Percentiles rank a stretch among this genome's conserved stretches.
phyloP scores from a whole-genome alignment of 805 yeast species.

The Starmerella tilneyi region DNA sequence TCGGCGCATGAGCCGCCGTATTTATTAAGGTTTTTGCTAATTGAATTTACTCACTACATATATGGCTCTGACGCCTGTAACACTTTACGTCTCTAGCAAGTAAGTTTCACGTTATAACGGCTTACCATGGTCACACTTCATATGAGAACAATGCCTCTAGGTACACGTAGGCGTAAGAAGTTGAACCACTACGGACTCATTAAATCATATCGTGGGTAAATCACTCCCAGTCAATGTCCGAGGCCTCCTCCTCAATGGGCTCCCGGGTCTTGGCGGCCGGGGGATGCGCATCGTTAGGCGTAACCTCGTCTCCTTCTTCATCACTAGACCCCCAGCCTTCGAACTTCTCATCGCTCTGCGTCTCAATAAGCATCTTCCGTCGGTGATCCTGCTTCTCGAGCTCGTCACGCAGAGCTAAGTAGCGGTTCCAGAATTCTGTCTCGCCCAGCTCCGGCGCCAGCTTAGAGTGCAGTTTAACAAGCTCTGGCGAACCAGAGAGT shows the following conservation, averaged over 20 bases:
- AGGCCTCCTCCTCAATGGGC: constrained; percentile 11
- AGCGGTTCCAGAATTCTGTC: constrained; percentile 63
- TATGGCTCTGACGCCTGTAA: neutral
- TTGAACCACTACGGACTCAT: too few species aligned
- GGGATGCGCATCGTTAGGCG: neutral
- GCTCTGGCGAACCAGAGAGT: constrained; percentile 38
- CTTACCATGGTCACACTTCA: too few species aligned
- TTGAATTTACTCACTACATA: neutral
- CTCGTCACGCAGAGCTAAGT: constrained; percentile 44
- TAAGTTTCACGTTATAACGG: neutral
- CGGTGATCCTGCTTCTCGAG: constrained; percentile 53
- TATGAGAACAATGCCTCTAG: too few species aligned
- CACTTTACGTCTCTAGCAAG: neutral
- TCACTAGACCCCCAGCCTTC: constrained; percentile 38
- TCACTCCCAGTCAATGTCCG: constrained; percentile 20
- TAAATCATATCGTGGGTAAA: too few species aligned
- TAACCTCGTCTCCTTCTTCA: constrained; percentile 11
- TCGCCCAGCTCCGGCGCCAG: constrained; percentile 60
- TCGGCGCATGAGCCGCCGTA: constrained; percentile 7
- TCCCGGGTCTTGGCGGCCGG: neutral
- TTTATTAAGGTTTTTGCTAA: constrained; percentile 19
- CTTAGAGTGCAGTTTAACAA: constrained; percentile 45
- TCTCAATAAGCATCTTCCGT: constrained; percentile 51
- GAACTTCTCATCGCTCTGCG: constrained; percentile 29
- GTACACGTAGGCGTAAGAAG: too few species aligned